Evolutionary conservation across 352 stramenopile genomes (phyloP), one percentile per base, ranked within the genome.

Genomic region (Aphanomyces astaci): DNA sequence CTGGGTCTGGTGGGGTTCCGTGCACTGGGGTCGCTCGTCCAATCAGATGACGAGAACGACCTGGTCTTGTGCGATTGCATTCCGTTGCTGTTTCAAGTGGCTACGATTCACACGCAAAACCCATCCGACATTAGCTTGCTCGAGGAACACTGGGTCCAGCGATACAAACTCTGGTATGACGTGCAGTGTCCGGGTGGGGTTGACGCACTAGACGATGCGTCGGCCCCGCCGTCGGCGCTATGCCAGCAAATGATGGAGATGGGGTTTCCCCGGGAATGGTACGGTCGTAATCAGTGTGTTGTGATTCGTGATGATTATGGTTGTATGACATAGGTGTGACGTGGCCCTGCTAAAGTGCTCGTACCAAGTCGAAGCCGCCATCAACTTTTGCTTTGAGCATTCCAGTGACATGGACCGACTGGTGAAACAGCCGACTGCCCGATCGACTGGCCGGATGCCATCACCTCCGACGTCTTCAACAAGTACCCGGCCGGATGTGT

Each of bases 181-280:
- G 36, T n/a, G 3, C 62, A 63, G 31, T 22, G 30, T 19, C 30
- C 54, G 33, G 19, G 31, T 15, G 82, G 79, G n/a, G 70, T 36
- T 22, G 77, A 79, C 24, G 15, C 25, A 15, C 45, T 31, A 54
- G 69, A 80, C 27, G 39, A 36, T 32, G 56, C 69, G n/a, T 71
- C 73, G 59, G 52, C 86, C 43, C 76, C 75, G 13, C 75, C 80
- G 2, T 85, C 82, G 15, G 79, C 84, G 31, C 88, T 94, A 76
- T 84, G 92, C 15, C 87, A 94, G 68, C 87, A 95, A 71, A 96
- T 97, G 89, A 95, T 97, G 88, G 89, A 97, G 59, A 97, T 97
- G 87, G 89, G 89, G 28, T 96, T 97, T 56, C 87, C 89, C 10
- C 92, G 93, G 63, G 88, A 96, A 64, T 96, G 88, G 89, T 59